Evolutionary conservation across 371 early-diverging fungal genomes (phyloP).

Genomic region (Amoeboaphelidium protococcarum): DNA sequence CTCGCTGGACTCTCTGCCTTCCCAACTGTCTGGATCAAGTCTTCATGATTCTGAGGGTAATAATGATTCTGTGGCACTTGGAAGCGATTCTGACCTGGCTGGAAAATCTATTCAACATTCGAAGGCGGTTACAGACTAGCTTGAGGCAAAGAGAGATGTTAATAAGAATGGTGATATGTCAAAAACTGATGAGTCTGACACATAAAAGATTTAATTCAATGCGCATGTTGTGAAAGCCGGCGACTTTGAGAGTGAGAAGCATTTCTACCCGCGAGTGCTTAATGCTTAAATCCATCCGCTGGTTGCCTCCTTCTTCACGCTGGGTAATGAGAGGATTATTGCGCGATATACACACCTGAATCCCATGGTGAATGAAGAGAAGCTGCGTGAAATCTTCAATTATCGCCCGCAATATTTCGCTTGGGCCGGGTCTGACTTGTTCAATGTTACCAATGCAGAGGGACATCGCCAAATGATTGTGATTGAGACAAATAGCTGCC

Average conservation of each 20-base stretch:
- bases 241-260: slow-evolving; percentile 59
- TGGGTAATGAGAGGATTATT: slow-evolving; percentile 71
- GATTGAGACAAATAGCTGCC: slow-evolving; percentile 82
- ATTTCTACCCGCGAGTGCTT: slow-evolving; percentile 73
- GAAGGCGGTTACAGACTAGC: too few relatives aligned
- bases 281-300: slow-evolving; percentile 77
- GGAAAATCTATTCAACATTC: too few relatives aligned
- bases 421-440: slow-evolving; percentile 79
- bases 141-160: too few relatives aligned
- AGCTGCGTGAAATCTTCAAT: slow-evolving; percentile 28
- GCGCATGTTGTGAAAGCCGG: slow-evolving; percentile 25
- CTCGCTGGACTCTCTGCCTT: too few relatives aligned
- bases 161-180: too few relatives aligned
- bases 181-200: slow-evolving; percentile 58
- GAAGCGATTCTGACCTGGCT: too few relatives aligned
- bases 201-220: slow-evolving; percentile 73
- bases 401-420: slow-evolving; percentile 58
- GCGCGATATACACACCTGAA: slow-evolving; percentile 69
- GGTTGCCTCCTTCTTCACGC: slow-evolving; percentile 53
- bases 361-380: slow-evolving; percentile 41
- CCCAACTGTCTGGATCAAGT: too few relatives aligned
- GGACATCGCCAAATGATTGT: slow-evolving; percentile 84
- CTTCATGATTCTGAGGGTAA: too few relatives aligned
- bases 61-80: too few relatives aligned
- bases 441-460: slow-evolving; percentile 58